Base-by-base conservation (phyloP, 768 basidiomycete species). In the Tubosaeta sp. region DNA sequence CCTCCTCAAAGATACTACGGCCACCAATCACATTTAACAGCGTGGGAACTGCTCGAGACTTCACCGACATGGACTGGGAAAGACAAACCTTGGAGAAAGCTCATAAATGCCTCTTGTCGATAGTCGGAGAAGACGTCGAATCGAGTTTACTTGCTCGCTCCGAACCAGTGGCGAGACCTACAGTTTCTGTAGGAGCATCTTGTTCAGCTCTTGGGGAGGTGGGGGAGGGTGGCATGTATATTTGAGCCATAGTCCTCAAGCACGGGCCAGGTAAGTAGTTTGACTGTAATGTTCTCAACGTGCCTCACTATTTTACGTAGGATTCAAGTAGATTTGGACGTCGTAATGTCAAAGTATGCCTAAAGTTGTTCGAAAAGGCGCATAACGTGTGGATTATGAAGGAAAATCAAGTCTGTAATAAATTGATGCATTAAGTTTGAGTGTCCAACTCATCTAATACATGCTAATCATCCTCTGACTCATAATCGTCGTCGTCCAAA, bases 401-500 rank as follows among this genome's bases (percentile, higher is more conserved):
- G 10, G 11, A 9, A 30, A 8, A 35, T 35, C 34, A 18, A 18
- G 6, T 35, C n/a, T 35, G 7, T 35, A 35, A 18, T 35, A 35
- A 8, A 4, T 27, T 35, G 34, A 16, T 35, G 34, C 6, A 35
- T 35, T n/a, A n/a, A 35, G 29, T 8, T 45, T 4, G 1, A 43
- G 10, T 38, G 18, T 40, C 21, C 39, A 14, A 29, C 41, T 14
- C 24, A 2, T 36, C 49, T 51, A 48, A 36, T 27, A 27, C 13
- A 22, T 6, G 13, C 44, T 50, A 68, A 35, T 77, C 76, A 45
- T 66, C 66, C 32, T 86, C 84, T 19, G 80, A 81, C 48, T 76
- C 69, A 54, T 83, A 82, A 25, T 76, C 83, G 42, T 83, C 83
- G 44, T 83, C 82, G 38, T 77, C 78, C 4, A 75, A 77, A 18